Conservation (phyloP, 1,284 basidiomycete genomes). For the Blastosporella zonata region DNA sequence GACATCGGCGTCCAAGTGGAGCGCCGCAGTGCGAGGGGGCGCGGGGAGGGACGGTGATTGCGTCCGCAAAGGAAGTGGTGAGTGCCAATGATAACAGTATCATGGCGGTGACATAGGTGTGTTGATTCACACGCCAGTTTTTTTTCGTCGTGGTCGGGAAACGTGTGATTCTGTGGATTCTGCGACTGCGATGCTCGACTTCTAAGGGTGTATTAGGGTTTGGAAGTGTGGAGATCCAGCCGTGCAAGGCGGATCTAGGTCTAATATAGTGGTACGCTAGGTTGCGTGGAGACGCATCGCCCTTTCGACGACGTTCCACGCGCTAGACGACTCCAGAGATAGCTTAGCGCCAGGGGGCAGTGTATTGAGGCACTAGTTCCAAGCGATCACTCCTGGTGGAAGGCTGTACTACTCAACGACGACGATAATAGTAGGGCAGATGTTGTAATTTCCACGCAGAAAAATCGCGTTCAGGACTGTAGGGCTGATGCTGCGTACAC, state of each 20-base stretch:
- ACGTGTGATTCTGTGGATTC: not conserved
- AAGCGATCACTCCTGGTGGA: not conserved
- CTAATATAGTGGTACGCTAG: not conserved
- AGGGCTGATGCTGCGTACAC: not conserved
- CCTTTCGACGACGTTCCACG: slow-evolving; percentile 1
- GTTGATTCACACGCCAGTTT: no score
- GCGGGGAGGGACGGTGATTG: not conserved
- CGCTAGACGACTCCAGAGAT: not conserved
- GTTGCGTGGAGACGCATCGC: not conserved
- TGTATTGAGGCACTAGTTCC: not conserved
- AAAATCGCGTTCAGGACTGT: not conserved
- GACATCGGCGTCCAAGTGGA: no score
- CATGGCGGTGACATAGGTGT: no score
- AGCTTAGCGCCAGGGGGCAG: slow-evolving; percentile 4
- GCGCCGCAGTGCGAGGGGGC: not conserved
- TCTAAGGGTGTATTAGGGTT: not conserved
- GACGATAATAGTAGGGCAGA: not conserved
- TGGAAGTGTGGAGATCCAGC: not conserved
- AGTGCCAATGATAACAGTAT: not conserved
- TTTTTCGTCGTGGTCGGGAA: not conserved
- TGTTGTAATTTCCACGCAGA: not conserved
- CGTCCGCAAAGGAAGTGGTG: not conserved
- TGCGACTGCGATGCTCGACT: not conserved
- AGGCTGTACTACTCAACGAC: not conserved
- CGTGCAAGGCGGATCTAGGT: slow-evolving; percentile 8